A percentile compares a stretch with the other conserved stretches of the same genome.
These are phyloP conservation scores for Elaeis guineensis DNA, from an alignment of 176 grass and related monocot genomes.

Conservation along the genomic window DNA sequence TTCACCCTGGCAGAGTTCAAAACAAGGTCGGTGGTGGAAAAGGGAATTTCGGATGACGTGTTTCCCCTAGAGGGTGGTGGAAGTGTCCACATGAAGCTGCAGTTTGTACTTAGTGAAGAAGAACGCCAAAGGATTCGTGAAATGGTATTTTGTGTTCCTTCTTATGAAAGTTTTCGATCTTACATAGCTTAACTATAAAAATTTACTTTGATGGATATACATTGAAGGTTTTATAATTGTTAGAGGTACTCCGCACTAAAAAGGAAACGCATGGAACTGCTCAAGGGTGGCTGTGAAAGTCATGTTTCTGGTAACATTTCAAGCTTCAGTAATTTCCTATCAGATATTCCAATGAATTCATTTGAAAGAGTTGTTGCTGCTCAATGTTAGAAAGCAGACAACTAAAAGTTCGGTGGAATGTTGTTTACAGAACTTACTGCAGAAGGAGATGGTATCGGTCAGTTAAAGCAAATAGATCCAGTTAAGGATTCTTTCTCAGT, in stretches of 20 bases:
- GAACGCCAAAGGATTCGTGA: constrained; percentile 28
- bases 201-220: neutral
- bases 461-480: neutral
- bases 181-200: too few species aligned
- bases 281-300: constrained; percentile 18
- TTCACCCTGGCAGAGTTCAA: constrained; percentile 22
- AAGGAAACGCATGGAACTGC: constrained; percentile 26
- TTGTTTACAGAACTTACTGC: neutral
- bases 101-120: constrained; percentile 34
- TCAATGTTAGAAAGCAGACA: neutral
- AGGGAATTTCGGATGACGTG: constrained; percentile 21
- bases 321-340: too few species aligned
- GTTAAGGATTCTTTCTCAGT: constrained; percentile 6
- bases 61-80: constrained; percentile 24
- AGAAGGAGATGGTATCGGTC: neutral
- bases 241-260: constrained; percentile 34
- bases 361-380: too few species aligned
- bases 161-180: too few species aligned
- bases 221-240: neutral
- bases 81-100: constrained; percentile 22
- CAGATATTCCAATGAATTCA: too few species aligned
- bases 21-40: constrained; percentile 30
- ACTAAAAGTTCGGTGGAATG: neutral
- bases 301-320: constrained; percentile 3
- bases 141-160: constrained; percentile 13